Base-by-base conservation (phyloP, 352 stramenopile genomes). In the Globisporangium mamillatum region DNA sequence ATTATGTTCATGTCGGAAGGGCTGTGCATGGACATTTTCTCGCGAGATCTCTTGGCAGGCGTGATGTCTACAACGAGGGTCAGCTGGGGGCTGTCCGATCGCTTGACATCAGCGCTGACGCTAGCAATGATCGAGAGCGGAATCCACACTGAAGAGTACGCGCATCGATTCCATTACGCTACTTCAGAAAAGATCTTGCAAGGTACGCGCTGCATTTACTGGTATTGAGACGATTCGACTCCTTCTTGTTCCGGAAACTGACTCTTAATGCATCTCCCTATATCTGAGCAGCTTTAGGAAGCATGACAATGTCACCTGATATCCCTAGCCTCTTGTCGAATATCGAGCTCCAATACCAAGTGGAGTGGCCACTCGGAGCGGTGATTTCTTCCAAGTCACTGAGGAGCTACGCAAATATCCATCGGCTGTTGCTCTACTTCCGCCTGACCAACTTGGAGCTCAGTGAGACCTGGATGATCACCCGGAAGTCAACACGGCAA, bases 1-100 rank as follows among this genome's bases (percentile, higher is more conserved):
- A 70, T 94, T 22, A 79, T 88, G 77, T 74, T 92, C 20, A 92
- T 92, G 84, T 80, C 76, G 22, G 84, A 91, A 73, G 84, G 84
- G 2, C 69, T 92, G 8, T 91, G 82, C 46, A 89, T 91, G 74
- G 75, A 86, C 55, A 89, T 91, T 29, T 90, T 94, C 29, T 74
- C 75, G 24, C 82, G 80, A 1, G 84, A 94, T 60, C 72, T 94
- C 0, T 67, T 88, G 32, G 53, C 52, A 14, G 74, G 78, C 32
- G 64, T 91, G 32, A 69, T 68, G n/a, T 85, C 80, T 3, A n/a
- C 69, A 25, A 74, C 71, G 62, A 80, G 82, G 9, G 69, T 81
- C 3, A 76, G 81, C 27, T 86, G 81, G 73, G 81, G 75, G 18
- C 20, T 86, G 14, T 74, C 76, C 41, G 81, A 71, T 12, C 79